Evolutionary conservation across 2,329 filamentous ascomycete species (phyloP), one percentile per base, ranked within the genome.

Genomic region (Microsporum audouinii): DNA sequence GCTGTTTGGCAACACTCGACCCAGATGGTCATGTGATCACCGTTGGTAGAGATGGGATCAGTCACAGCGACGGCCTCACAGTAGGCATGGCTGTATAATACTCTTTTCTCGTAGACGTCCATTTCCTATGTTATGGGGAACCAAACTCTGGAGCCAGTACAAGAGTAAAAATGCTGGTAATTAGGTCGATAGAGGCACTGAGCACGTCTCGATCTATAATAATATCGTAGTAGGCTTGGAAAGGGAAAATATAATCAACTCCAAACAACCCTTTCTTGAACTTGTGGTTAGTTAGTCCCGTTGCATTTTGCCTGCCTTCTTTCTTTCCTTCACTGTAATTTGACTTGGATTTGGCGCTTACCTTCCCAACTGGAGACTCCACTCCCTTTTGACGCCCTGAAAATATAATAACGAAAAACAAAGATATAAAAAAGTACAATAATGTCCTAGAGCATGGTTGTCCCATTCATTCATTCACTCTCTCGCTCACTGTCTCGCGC

Each of bases 401-500:
- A 36, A 55, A 55, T 29, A 31, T n/a, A n/a, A 36, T 12, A 49
- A 43, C 39, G 39, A 31, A 49, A 45, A 49, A 49, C 12, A 14
- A 31, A 29, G 10, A 47, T 27, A 47, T 47, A 14, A 6, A 17
- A 27, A 49, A 27, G 17, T 49, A 14, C 17, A 31, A 12, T 29
- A 5, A 27, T 29, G 10, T n/a, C 39, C 17, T 23, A 23, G 17
- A 34, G 14, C 34, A 27, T 45, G 33, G 38, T 29, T 33, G 1
- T 39, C 45, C 27, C 17, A 14, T 10, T 36, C 8, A 6, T 10
- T 41, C 34, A 23, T 23, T 14, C n/a, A 33, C 49, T 59, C 53
- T 57, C 45, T 49, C 45, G 31, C 5, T 23, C 27, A 43, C 57
- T 61, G 14, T 58, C 63, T 63, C 58, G 65, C 63, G 29, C 65